Evolutionary conservation across 2,329 filamentous ascomycete genomes (phyloP).

Genomic region (Tothia fuscella): DNA sequence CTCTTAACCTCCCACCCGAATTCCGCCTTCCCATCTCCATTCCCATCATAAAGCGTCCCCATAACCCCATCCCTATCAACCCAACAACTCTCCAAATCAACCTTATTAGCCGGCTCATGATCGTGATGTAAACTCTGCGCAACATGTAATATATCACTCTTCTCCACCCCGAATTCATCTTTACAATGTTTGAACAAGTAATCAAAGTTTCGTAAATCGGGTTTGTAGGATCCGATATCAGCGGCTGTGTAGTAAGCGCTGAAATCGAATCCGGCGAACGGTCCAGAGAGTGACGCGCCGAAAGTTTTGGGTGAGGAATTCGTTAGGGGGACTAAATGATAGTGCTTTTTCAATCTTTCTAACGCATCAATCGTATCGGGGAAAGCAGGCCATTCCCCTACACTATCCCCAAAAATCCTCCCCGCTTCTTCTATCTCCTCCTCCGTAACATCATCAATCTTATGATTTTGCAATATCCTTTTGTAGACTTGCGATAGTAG

Average conservation of each 20-base stretch:
- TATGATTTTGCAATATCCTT: slow-evolving; percentile 31
- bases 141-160: slow-evolving; percentile 50
- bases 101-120: slow-evolving; percentile 50
- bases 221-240: slow-evolving; percentile 63
- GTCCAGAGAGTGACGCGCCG: background rate
- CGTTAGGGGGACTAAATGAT: slow-evolving; percentile 45
- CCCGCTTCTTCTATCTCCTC: background rate
- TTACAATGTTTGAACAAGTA: slow-evolving; percentile 47
- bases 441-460: slow-evolving; percentile 22
- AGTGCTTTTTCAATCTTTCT: slow-evolving; percentile 35
- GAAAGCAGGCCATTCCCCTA: slow-evolving; percentile 46
- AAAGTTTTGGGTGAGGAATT: slow-evolving; percentile 26
- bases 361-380: slow-evolving; percentile 45
- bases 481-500: slow-evolving; percentile 43
- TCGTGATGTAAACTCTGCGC: slow-evolving; percentile 58
- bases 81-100: slow-evolving; percentile 44
- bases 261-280: slow-evolving; percentile 28
- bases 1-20: slow-evolving; percentile 46
- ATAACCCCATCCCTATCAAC: slow-evolving; percentile 50
- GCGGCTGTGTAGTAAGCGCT: slow-evolving; percentile 58
- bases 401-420: slow-evolving; percentile 37
- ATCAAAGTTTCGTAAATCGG: slow-evolving; percentile 50
- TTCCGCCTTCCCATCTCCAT: slow-evolving; percentile 18
- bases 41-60: slow-evolving; percentile 29
- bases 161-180: slow-evolving; percentile 43